phyloP scores from a whole-genome alignment of 768 basidiomycete genomes.

The Rhizopogon vesiculosus region DNA sequence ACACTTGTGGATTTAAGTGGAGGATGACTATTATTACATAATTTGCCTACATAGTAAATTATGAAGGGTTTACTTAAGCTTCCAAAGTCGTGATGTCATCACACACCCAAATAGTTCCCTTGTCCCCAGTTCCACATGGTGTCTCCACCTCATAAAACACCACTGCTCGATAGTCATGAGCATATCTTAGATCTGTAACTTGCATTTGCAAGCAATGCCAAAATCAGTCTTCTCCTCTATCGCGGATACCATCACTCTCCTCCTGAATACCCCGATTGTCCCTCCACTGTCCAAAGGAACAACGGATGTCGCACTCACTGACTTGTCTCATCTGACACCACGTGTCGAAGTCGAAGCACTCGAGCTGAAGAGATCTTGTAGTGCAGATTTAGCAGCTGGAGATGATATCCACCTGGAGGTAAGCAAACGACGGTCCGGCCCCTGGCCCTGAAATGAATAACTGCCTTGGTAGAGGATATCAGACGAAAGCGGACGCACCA shows the following conservation, averaged over 20 bases:
- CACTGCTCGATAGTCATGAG: background rate
- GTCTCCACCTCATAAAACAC: background rate
- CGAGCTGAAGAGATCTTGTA: background rate
- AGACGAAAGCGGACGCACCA: constrained; percentile 8
- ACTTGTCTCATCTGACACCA: constrained; percentile 8
- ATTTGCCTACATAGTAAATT: too few relatives aligned
- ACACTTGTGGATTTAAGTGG: too few relatives aligned
- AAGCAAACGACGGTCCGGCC: constrained; percentile 2
- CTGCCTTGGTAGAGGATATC: background rate
- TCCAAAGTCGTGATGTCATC: too few relatives aligned
- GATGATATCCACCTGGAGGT: constrained; percentile 10
- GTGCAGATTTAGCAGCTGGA: background rate
- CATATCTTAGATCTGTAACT: background rate
- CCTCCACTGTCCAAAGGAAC: background rate
- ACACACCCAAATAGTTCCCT: too few relatives aligned
- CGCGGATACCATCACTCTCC: constrained; percentile 7
- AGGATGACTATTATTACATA: too few relatives aligned
- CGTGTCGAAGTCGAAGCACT: background rate
- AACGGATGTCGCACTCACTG: constrained; percentile 14
- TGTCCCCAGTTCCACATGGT: background rate
- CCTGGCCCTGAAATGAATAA: constrained; percentile 1
- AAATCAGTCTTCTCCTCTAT: constrained; percentile 12
- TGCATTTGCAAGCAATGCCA: background rate
- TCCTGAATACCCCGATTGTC: constrained; percentile 21
- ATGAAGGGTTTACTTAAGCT: too few relatives aligned